These are phyloP conservation scores for Alternaria sp. DNA, from an alignment of 2,329 filamentous ascomycete species.

Conservation along the genomic window DNA sequence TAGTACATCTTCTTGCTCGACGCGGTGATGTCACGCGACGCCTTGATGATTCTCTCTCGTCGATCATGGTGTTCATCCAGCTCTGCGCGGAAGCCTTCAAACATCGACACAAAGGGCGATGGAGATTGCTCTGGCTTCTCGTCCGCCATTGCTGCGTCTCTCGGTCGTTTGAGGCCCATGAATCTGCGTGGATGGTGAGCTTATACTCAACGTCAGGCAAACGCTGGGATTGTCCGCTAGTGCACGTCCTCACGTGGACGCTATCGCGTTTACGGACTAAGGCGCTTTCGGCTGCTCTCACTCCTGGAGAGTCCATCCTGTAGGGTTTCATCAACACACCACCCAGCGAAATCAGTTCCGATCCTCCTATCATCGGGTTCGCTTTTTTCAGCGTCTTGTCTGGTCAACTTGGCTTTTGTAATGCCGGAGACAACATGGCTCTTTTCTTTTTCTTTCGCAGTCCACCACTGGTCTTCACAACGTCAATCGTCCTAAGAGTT, in stretches of 20 bases:
- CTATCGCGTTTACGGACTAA: slow-evolving; percentile 25
- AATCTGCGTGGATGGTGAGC: slow-evolving; percentile 15
- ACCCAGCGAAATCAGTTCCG: not conserved
- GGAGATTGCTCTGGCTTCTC: slow-evolving; percentile 36
- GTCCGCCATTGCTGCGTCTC: slow-evolving; percentile 46
- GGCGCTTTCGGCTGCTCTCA: slow-evolving; percentile 23
- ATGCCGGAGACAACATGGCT: slow-evolving; percentile 23
- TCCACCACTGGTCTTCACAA: slow-evolving; percentile 48
- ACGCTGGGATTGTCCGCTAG: slow-evolving; percentile 23
- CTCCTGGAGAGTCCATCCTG: slow-evolving; percentile 3
- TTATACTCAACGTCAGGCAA: slow-evolving; percentile 27
- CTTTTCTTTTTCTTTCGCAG: slow-evolving; percentile 43
- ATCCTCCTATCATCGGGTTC: not conserved
- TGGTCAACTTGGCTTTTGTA: not conserved
- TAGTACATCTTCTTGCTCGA: slow-evolving; percentile 94
- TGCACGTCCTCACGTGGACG: slow-evolving; percentile 28
- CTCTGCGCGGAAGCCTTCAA: slow-evolving; percentile 83
- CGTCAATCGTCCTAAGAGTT: slow-evolving; percentile 68
- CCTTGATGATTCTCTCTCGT: slow-evolving; percentile 87
- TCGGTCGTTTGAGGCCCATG: slow-evolving; percentile 41
- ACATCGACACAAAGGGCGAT: slow-evolving; percentile 70
- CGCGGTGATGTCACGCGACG: slow-evolving; percentile 88
- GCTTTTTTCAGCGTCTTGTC: not conserved
- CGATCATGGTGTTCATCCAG: slow-evolving; percentile 95
- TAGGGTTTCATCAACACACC: not conserved